A percentile compares a stretch with the other conserved stretches of the same genome.
These are phyloP conservation scores for Leptographium procerum DNA, from an alignment of 2,329 filamentous ascomycete genomes.

Conservation along the genomic window DNA sequence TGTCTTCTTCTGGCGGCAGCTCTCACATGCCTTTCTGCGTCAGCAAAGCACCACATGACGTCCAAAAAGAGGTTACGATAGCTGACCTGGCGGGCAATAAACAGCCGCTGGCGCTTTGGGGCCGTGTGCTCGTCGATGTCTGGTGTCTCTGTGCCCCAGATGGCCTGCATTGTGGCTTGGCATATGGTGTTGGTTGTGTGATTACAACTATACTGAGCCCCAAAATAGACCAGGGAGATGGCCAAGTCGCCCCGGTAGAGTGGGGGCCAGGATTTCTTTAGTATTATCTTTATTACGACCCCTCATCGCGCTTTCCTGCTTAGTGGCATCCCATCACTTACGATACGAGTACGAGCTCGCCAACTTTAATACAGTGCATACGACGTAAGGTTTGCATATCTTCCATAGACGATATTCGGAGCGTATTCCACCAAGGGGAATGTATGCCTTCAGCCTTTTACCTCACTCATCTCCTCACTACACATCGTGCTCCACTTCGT, in stretches of 20 bases:
- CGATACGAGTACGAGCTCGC: no score
- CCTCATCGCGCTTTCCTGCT: no score
- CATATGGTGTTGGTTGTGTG: not conserved
- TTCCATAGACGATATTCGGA: no score
- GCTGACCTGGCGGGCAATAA: conserved; percentile 13
- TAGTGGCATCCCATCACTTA: no score
- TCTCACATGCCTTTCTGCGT: conserved; percentile 34
- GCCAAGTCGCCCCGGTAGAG: not conserved
- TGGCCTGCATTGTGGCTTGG: conserved; percentile 5
- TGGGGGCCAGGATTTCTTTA: no score
- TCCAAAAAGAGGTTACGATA: not conserved
- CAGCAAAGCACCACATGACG: not conserved
- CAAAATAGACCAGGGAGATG: not conserved
- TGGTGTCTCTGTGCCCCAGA: conserved; percentile 10
- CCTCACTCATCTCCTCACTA: not conserved
- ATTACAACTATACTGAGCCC: not conserved
- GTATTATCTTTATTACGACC: no score
- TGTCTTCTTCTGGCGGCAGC: conserved; percentile 40
- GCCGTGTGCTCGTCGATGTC: conserved; percentile 7
- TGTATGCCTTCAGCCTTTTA: not conserved
- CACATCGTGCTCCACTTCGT: conserved; percentile 18
- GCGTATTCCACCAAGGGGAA: no score
- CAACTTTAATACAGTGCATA: no score
- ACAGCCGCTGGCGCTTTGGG: conserved; percentile 12
- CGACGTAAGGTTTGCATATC: no score